Evolutionary conservation across 768 basidiomycete species (phyloP).

Genomic region (Saitozyma sp.): DNA sequence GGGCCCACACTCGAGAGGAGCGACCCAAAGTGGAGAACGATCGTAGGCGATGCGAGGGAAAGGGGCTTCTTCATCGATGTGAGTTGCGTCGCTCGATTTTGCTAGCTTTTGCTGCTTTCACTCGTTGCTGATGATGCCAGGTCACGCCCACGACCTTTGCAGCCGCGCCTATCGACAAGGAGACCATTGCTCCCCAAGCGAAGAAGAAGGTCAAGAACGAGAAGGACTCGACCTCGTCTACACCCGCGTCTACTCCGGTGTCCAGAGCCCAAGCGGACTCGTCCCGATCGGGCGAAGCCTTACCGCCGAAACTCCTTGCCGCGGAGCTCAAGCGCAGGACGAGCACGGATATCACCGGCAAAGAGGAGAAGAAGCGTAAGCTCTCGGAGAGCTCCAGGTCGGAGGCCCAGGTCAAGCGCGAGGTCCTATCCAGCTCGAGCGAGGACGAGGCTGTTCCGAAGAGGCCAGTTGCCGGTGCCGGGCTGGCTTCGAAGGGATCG

Average conservation of each 20-base stretch:
- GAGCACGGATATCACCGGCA: neutral
- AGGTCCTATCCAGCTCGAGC: neutral
- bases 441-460: neutral
- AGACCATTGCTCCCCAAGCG: conserved; percentile 12
- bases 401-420: neutral
- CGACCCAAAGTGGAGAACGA: conserved; percentile 73
- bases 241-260: neutral
- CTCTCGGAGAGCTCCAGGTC: neutral
- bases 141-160: conserved; percentile 28
- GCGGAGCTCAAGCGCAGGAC: neutral
- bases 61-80: conserved; percentile 69
- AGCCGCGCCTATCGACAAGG: neutral
- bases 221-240: conserved; percentile 1
- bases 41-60: conserved; percentile 72
- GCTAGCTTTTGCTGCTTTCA: neutral
- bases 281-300: neutral
- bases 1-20: conserved; percentile 84
- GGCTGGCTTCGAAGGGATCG: neutral
- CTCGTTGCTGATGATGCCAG: conserved; percentile 15
- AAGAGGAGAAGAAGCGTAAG: neutral
- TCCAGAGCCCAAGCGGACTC: neutral
- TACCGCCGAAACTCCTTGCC: neutral
- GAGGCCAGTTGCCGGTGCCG: neutral
- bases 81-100: conserved; percentile 29
- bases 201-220: conserved; percentile 9